Conservation (phyloP, 73 alveolate species). For the Vitrella brassicaformis region DNA sequence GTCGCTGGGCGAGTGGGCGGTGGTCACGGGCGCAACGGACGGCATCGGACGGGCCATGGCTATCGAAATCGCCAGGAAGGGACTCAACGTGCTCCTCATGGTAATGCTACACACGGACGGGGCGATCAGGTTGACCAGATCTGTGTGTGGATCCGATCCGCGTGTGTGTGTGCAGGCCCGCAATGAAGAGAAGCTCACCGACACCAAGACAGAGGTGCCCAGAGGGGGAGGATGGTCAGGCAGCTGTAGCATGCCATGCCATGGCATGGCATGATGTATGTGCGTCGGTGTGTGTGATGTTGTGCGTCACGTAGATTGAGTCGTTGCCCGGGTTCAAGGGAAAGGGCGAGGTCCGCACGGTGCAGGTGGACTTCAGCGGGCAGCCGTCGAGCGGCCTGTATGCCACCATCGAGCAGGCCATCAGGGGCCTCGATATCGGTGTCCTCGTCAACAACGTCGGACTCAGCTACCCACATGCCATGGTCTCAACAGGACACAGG, state of each 20-base stretch:
- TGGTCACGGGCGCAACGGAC: constrained; percentile 70
- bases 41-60: constrained; percentile 66
- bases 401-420: background rate
- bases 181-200: constrained; percentile 11
- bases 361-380: background rate
- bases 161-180: constrained; percentile 1
- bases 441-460: constrained; percentile 36
- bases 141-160: background rate
- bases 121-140: background rate
- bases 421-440: background rate
- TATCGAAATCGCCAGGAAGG: constrained; percentile 45
- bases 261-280: background rate
- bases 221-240: background rate
- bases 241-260: background rate
- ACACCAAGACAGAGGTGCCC: constrained; percentile 13
- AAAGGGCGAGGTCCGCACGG: background rate
- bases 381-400: background rate
- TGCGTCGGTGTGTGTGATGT: background rate
- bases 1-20: constrained; percentile 41
- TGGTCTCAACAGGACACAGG: too few relatives aligned
- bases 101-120: constrained; percentile 10
- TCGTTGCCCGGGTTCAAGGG: background rate
- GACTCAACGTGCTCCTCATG: constrained; percentile 40
- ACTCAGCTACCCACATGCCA: constrained; percentile 29
- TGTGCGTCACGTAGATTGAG: background rate